Evolutionary conservation across 2,329 filamentous ascomycete species (phyloP).

Genomic region (Annulohypoxylon truncatum): DNA sequence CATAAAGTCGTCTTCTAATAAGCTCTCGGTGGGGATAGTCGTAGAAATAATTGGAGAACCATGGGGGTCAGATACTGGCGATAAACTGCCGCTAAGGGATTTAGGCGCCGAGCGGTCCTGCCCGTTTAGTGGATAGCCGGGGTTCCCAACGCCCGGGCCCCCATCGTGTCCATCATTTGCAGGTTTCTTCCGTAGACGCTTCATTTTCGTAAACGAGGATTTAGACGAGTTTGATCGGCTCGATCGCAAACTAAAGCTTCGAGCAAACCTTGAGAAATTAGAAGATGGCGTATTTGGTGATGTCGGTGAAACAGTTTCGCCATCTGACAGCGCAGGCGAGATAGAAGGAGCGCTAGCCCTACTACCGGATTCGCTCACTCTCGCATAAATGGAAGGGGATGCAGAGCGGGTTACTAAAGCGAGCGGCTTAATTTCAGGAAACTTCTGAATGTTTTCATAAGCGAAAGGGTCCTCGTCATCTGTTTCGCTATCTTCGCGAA

Average conservation of each 20-base stretch:
- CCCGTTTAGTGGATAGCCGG: slow-evolving; percentile 32
- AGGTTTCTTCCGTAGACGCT: slow-evolving; percentile 46
- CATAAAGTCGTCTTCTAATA: slow-evolving; percentile 70
- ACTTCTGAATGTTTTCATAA: slow-evolving; percentile 45
- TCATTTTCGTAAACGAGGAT: slow-evolving; percentile 39
- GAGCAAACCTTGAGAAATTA: slow-evolving; percentile 46
- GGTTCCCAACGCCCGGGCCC: slow-evolving; percentile 41
- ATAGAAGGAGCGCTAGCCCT: slow-evolving; percentile 45
- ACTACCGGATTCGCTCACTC: slow-evolving; percentile 45
- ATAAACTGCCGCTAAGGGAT: slow-evolving; percentile 45
- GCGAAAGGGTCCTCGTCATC: slow-evolving; percentile 54
- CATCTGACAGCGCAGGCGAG: slow-evolving; percentile 47
- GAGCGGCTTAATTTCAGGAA: slow-evolving; percentile 44
- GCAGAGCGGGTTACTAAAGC: slow-evolving; percentile 45
- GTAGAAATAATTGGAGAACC: slow-evolving; percentile 65
- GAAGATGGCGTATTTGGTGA: slow-evolving; percentile 48
- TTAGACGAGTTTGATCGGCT: slow-evolving; percentile 43
- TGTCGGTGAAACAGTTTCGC: slow-evolving; percentile 46
- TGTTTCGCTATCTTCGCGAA: slow-evolving; percentile 57
- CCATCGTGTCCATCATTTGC: slow-evolving; percentile 25
- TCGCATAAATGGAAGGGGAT: slow-evolving; percentile 50
- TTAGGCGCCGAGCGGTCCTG: slow-evolving; percentile 40
- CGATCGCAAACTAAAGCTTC: slow-evolving; percentile 47
- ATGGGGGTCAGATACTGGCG: slow-evolving; percentile 45
- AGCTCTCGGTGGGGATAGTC: slow-evolving; percentile 65